A percentile compares a stretch with the other conserved stretches of the same genome.
phyloP scores from a whole-genome alignment of 129 eudicot genomes.

The Heracleum sosnowskyi region DNA sequence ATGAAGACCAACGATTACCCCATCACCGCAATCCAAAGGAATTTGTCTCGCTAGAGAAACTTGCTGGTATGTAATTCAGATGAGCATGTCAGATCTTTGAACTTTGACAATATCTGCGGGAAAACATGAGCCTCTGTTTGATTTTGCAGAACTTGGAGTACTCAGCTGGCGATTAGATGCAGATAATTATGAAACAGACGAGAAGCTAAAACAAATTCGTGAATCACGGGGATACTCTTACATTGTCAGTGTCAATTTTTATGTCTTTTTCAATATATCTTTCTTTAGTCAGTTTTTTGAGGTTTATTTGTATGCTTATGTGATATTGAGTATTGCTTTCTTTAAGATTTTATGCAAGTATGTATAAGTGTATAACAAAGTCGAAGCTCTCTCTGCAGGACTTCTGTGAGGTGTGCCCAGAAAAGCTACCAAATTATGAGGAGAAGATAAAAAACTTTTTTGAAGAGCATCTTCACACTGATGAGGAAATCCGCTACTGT shows the following conservation, averaged over 20 bases:
- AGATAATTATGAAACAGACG: conserved; percentile 96
- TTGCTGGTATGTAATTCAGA: conserved; percentile 42
- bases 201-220: conserved; percentile 81
- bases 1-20: conserved; percentile 90
- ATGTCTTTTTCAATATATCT: background rate
- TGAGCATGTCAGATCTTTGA: background rate
- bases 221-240: conserved; percentile 91
- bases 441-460: conserved; percentile 77
- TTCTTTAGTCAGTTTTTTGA: background rate
- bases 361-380: background rate
- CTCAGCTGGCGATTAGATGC: conserved; percentile 97
- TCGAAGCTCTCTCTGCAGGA: conserved; percentile 36
- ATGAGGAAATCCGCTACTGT: conserved; percentile 95
- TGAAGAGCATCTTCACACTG: conserved; percentile 96
- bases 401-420: conserved; percentile 92
- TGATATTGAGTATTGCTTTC: background rate
- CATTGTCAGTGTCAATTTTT: conserved; percentile 38
- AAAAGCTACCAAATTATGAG: conserved; percentile 87
- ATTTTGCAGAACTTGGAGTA: conserved; percentile 74
- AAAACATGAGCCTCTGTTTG: background rate
- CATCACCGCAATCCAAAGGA: conserved; percentile 90
- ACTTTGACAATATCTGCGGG: conserved; percentile 8
- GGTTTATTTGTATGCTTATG: background rate
- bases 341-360: background rate
- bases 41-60: conserved; percentile 74